A percentile compares a stretch with the other conserved stretches of the same genome.
These are phyloP conservation scores for Smallanthus sonchifolius DNA, from an alignment of 129 eudicot species.

Conservation along the genomic window DNA sequence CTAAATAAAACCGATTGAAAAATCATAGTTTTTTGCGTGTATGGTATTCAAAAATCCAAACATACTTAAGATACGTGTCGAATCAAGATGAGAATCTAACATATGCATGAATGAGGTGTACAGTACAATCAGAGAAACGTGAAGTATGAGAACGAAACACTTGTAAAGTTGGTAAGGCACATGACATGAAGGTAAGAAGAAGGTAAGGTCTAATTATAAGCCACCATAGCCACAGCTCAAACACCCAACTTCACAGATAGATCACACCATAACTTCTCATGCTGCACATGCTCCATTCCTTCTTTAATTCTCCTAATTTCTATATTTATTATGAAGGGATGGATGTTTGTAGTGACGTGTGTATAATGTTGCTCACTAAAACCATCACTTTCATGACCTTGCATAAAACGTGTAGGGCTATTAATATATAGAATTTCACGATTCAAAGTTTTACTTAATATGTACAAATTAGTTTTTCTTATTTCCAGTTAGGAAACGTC, in stretches of 20 bases:
- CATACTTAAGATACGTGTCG: background rate
- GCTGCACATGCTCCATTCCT: constrained; percentile 6
- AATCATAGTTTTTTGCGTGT: background rate
- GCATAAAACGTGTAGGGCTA: constrained; percentile 1
- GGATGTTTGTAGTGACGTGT: background rate
- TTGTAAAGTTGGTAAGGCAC: constrained; percentile 45
- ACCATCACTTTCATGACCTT: background rate
- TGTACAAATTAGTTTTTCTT: background rate
- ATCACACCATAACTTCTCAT: constrained; percentile 42
- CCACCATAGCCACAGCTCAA: constrained; percentile 46
- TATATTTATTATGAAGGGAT: too few relatives aligned
- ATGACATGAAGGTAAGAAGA: constrained; percentile 38
- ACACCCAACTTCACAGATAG: constrained; percentile 46
- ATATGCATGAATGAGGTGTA: constrained; percentile 25
- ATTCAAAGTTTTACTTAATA: background rate
- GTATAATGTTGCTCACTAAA: constrained; percentile 1
- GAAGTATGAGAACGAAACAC: constrained; percentile 28
- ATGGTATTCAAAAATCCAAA: background rate
- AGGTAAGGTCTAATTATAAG: constrained; percentile 32
- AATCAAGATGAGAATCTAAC: constrained; percentile 3
- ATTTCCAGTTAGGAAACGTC: too few relatives aligned
- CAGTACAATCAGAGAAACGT: constrained; percentile 13
- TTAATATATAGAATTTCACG: background rate
- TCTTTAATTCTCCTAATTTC: background rate
- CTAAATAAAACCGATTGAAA: background rate